Conservation (phyloP, 305 asterid species). For the Rubia occidens region DNA sequence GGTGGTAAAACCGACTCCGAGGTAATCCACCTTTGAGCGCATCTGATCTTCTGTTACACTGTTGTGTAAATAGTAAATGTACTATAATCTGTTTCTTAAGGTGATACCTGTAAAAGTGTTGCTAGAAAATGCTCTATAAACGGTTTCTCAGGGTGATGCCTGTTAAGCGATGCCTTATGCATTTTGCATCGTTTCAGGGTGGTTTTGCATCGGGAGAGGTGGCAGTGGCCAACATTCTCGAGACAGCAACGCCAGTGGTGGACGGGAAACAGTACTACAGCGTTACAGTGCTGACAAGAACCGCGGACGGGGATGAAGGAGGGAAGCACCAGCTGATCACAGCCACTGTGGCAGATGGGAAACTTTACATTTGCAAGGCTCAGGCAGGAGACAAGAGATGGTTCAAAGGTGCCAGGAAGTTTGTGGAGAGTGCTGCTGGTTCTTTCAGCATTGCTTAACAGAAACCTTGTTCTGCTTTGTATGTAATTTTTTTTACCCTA, state of each 20-base stretch:
- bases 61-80: no score
- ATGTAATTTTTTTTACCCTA: conserved; percentile 20
- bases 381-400: conserved; percentile 99
- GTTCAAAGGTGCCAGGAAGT: conserved; percentile 87
- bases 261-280: conserved; percentile 48
- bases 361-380: conserved; percentile 90
- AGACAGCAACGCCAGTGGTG: conserved; percentile 44
- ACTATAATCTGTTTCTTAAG: no score
- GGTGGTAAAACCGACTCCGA: conserved; percentile 80
- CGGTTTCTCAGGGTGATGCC: neutral
- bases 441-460: conserved; percentile 51
- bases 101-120: neutral
- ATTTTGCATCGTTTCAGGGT: conserved; percentile 37
- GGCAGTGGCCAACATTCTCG: conserved; percentile 81
- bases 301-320: conserved; percentile 92
- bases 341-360: conserved; percentile 66
- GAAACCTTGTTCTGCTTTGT: conserved; percentile 21
- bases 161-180: neutral
- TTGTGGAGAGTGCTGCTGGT: conserved; percentile 60
- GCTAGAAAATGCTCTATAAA: no score
- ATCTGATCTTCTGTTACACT: no score
- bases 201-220: conserved; percentile 80
- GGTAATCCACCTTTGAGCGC: conserved; percentile 31
- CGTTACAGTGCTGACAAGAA: conserved; percentile 68
- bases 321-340: conserved; percentile 87